phyloP scores from a whole-genome alignment of 1,139 yeast species.

The Diutina catenulata region DNA sequence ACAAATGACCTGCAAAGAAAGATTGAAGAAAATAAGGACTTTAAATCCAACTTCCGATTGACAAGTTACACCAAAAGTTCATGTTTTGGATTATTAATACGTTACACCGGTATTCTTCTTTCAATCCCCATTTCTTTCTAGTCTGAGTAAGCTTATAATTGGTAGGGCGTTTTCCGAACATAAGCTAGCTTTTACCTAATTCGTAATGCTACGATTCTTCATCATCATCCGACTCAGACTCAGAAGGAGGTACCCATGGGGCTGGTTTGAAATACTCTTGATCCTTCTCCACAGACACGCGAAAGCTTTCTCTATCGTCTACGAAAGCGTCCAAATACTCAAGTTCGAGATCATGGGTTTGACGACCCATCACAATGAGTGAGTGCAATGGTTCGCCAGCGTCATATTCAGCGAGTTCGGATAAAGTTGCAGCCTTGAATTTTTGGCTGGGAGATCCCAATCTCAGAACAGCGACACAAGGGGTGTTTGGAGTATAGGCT shows the following conservation, averaged over 20 bases:
- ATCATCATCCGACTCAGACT: constrained; percentile 3
- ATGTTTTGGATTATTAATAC: too few relatives aligned
- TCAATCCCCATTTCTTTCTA: too few relatives aligned
- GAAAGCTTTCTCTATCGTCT: constrained; percentile 51
- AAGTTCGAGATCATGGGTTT: constrained; percentile 85
- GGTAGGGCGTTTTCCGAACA: too few relatives aligned
- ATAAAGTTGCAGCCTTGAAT: constrained; percentile 77
- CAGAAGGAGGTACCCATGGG: constrained; percentile 27
- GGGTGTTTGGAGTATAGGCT: constrained; percentile 77
- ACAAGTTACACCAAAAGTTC: too few relatives aligned
- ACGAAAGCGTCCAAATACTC: constrained; percentile 76
- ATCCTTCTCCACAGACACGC: constrained; percentile 48
- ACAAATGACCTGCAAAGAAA: too few relatives aligned
- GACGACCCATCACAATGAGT: constrained; percentile 80
- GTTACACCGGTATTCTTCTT: too few relatives aligned
- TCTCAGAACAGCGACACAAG: constrained; percentile 88
- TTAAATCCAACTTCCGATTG: too few relatives aligned
- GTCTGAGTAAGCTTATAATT: too few relatives aligned
- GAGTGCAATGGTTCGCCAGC: constrained; percentile 95
- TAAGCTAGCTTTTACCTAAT: too few relatives aligned
- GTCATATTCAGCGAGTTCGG: constrained; percentile 65
- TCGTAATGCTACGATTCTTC: too few relatives aligned
- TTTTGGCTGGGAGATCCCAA: constrained; percentile 77
- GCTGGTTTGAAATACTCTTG: constrained; percentile 66
- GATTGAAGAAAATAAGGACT: too few relatives aligned